Percentiles rank a stretch among this genome's conserved stretches.
These are phyloP conservation scores for Alternaria gansuensis DNA, from an alignment of 2,329 filamentous ascomycete genomes.

Conservation along the genomic window DNA sequence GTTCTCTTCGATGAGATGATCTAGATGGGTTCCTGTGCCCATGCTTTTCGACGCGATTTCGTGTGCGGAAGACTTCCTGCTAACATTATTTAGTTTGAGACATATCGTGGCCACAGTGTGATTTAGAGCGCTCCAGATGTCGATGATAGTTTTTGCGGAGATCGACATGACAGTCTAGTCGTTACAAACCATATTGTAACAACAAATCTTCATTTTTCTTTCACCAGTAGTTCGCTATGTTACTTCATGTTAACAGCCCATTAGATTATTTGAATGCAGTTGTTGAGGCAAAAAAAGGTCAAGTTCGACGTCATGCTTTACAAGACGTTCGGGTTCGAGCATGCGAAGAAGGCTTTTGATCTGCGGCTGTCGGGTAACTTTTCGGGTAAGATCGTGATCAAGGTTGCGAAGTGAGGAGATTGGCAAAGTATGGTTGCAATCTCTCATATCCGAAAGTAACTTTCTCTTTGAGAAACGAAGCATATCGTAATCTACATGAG, in stretches of 20 bases:
- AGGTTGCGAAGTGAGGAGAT: slow-evolving; percentile 6
- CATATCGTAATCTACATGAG: background rate
- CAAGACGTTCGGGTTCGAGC: slow-evolving; percentile 46
- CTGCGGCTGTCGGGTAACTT: slow-evolving; percentile 49
- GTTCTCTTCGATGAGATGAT: slow-evolving; percentile 1
- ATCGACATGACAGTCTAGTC: background rate
- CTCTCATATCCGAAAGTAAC: background rate
- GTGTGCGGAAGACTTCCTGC: background rate
- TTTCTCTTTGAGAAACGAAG: background rate
- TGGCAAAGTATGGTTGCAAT: background rate
- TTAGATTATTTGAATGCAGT: slow-evolving; percentile 23
- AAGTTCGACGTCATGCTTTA: slow-evolving; percentile 43
- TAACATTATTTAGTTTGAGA: background rate
- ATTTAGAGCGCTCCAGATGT: background rate
- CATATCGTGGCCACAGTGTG: no score
- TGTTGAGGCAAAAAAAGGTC: slow-evolving; percentile 49
- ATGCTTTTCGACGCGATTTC: background rate
- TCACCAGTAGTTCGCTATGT: no score
- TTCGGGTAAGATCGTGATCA: slow-evolving; percentile 45
- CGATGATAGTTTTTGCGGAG: background rate
- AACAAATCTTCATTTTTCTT: background rate
- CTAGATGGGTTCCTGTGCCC: background rate
- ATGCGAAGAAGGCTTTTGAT: slow-evolving; percentile 47
- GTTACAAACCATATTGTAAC: background rate
- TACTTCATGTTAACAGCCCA: no score